phyloP scores from a whole-genome alignment of 164 flowering plant species.

The Vitis labrusca region DNA sequence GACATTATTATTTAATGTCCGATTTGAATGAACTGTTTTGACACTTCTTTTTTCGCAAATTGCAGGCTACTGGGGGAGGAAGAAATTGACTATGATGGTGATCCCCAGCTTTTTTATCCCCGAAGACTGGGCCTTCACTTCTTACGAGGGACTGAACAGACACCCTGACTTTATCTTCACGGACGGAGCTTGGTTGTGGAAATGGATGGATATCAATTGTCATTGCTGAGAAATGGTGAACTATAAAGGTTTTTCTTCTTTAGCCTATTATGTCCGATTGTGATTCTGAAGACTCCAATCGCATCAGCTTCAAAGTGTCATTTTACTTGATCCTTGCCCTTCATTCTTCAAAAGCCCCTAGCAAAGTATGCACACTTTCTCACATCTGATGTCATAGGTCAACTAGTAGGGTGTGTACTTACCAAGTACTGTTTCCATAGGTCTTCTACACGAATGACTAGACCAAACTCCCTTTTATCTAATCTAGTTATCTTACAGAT shows the following conservation, averaged over 20 bases:
- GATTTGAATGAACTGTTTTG: background rate
- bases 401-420: too few species aligned
- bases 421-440: too few species aligned
- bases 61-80: conserved; percentile 66
- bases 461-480: too few species aligned
- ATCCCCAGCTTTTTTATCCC: conserved; percentile 96
- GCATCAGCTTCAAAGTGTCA: too few species aligned
- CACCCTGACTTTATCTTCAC: conserved; percentile 81
- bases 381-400: too few species aligned
- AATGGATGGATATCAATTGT: conserved; percentile 99
- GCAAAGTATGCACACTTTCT: too few species aligned
- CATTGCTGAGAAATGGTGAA: conserved; percentile 90
- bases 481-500: too few species aligned
- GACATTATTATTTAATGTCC: background rate
- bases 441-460: too few species aligned
- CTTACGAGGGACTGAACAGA: conserved; percentile 91
- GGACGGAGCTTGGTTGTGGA: conserved; percentile 98
- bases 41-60: background rate
- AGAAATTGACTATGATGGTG: conserved; percentile 84
- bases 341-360: too few species aligned
- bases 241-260: conserved; percentile 59
- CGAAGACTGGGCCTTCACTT: conserved; percentile 97
- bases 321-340: too few species aligned
- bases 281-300: too few species aligned
- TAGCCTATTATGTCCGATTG: background rate